These are phyloP conservation scores for Xylaria multiplex DNA, from an alignment of 2,329 filamentous ascomycete genomes.

Conservation along the genomic window DNA sequence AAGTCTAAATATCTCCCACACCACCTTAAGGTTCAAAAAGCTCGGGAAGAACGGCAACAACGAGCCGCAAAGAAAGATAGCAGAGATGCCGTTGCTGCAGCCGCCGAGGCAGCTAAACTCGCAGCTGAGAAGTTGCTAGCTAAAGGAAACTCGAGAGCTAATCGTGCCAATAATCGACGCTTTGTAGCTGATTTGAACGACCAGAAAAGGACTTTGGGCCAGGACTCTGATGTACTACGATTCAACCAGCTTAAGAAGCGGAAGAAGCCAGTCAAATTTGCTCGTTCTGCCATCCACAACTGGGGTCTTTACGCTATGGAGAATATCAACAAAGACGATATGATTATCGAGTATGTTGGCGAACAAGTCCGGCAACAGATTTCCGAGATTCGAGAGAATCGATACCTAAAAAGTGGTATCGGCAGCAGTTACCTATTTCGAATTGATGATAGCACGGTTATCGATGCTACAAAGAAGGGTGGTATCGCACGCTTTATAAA, in stretches of 20 bases:
- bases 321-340: conserved; percentile 95
- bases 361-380: conserved; percentile 97
- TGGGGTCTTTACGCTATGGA: conserved; percentile 99
- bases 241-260: conserved; percentile 99
- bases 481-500: conserved; percentile 99
- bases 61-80: conserved; percentile 71
- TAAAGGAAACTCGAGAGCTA: conserved; percentile 91
- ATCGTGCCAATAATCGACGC: conserved; percentile 93
- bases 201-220: conserved; percentile 85
- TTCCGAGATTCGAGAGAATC: conserved; percentile 91
- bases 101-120: conserved; percentile 76
- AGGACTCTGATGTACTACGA: conserved; percentile 89
- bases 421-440: conserved; percentile 98
- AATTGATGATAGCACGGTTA: conserved; percentile 96
- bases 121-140: conserved; percentile 82
- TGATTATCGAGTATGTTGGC: conserved; percentile 99
- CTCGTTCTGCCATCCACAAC: conserved; percentile 96
- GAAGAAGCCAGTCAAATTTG: conserved; percentile 99
- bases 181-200: conserved; percentile 95
- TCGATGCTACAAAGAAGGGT: conserved; percentile 98
- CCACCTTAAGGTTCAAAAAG: conserved; percentile 94
- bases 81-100: conserved; percentile 72
- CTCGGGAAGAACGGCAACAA: conserved; percentile 90
- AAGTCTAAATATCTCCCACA: conserved; percentile 98
- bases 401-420: conserved; percentile 95